These are phyloP conservation scores for Phalaenopsis equestris DNA, from an alignment of 106 monocot species.

Conservation along the genomic window DNA sequence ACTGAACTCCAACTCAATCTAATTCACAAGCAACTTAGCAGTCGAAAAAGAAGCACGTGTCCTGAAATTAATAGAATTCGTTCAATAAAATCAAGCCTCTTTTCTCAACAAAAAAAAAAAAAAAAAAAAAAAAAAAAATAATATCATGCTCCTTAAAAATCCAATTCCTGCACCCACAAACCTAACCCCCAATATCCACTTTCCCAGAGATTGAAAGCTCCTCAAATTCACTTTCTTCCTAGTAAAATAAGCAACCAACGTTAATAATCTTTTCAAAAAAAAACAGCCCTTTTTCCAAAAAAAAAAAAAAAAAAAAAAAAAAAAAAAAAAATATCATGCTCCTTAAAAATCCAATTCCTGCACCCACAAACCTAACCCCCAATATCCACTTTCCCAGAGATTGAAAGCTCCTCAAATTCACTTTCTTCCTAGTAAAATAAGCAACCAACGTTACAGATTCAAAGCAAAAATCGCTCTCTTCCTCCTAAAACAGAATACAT, in stretches of 20 bases:
- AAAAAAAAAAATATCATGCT: no score
- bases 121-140: no score
- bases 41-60: background rate
- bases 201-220: background rate
- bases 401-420: background rate
- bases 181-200: background rate
- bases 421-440: background rate
- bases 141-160: background rate
- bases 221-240: background rate
- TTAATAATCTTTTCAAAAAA: no score
- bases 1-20: background rate
- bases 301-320: no score
- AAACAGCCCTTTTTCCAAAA: no score
- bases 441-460: background rate
- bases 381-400: background rate
- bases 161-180: background rate
- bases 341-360: background rate
- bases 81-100: background rate
- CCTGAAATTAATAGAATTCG: background rate
- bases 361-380: background rate
- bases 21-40: conserved; percentile 1
- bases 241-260: background rate
- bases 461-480: background rate
- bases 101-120: background rate
- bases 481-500: background rate